Evolutionary conservation across 768 basidiomycete species (phyloP), one percentile per base, ranked within the genome.

Genomic region (Tylopilus cervinicoccineus): DNA sequence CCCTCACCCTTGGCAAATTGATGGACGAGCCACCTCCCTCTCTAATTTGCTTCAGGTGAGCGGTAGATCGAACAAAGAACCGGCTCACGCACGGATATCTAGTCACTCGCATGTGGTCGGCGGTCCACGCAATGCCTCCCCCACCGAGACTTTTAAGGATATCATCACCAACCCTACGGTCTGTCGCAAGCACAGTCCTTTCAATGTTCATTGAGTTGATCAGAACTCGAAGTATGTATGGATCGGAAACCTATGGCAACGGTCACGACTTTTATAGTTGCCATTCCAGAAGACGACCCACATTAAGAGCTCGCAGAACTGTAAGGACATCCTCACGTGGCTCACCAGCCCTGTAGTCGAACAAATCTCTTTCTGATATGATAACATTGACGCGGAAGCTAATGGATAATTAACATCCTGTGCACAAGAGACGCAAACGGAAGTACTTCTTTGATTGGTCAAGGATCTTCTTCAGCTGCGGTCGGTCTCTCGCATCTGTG

Each of bases 131-230:
- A 10, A 63, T 62, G 8, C 84, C 83, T n/a, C 77, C 77, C 20
- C 73, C 64, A 7, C 64, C 57, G 22, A 81, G 57, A 22, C 60
- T 47, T 46, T 59, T 55, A 33, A 87, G 68, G 22, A 76, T 66
- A 1, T 70, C 53, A 50, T 93, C 81, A 2, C 80, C 93, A 31
- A 83, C 78, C 0, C 59, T 62, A 68, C 92, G 89, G 9, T 70
- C 79, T 3, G 57, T 60, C 0, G 86, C 81, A 19, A 98, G 74
- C 9, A 92, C 66, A 3, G 75, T 78, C 14, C 76, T 72, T 65
- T 99, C 96, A 42, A 96, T 88, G 38, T 64, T 70, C 19, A 71
- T 69, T 43, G 76, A 72, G 64, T 93, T 92, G 67, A 98, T 85
- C 38, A 99, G 64, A 28, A 93, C 75, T 43, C 93, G 88, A 24